Percentiles rank a stretch among this genome's conserved stretches.
Evolutionary conservation across 257 asterid species (phyloP).

Genomic region (Cinchona pubescens): DNA sequence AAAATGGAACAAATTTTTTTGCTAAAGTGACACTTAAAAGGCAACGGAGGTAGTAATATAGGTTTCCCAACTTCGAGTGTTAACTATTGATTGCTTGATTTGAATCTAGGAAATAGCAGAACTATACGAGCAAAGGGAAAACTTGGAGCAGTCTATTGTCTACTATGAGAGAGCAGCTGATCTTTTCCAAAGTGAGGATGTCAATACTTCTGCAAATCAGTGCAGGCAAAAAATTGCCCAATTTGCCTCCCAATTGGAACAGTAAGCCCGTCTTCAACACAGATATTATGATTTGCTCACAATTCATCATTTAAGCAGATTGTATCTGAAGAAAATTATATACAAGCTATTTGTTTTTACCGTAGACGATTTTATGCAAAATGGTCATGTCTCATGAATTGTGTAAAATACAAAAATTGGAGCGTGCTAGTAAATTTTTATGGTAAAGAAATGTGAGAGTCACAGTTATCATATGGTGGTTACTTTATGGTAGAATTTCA

Average conservation of each 20-base stretch:
- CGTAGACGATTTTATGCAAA: not conserved
- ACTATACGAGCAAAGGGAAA: constrained; percentile 76
- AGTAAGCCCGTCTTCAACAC: constrained; percentile 44
- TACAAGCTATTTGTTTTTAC: not conserved
- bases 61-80: not conserved
- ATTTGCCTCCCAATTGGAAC: constrained; percentile 82
- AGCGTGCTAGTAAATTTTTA: not conserved
- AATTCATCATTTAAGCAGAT: not conserved
- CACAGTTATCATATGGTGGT: not conserved
- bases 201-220: constrained; percentile 77
- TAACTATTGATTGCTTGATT: not conserved
- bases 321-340: not conserved
- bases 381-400: not conserved
- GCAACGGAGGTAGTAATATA: no score
- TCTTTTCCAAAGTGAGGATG: constrained; percentile 85
- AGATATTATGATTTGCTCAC: not conserved
- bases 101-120: constrained; percentile 81
- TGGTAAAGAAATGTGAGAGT: not conserved
- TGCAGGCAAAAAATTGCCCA: constrained; percentile 94
- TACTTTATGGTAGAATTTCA: not conserved
- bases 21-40: no score
- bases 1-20: no score
- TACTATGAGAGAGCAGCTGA: constrained; percentile 91
- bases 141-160: constrained; percentile 69
- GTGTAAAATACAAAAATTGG: not conserved